Conservation (phyloP, 148 eudicot species). For the Rhododendron kiyosumense region DNA sequence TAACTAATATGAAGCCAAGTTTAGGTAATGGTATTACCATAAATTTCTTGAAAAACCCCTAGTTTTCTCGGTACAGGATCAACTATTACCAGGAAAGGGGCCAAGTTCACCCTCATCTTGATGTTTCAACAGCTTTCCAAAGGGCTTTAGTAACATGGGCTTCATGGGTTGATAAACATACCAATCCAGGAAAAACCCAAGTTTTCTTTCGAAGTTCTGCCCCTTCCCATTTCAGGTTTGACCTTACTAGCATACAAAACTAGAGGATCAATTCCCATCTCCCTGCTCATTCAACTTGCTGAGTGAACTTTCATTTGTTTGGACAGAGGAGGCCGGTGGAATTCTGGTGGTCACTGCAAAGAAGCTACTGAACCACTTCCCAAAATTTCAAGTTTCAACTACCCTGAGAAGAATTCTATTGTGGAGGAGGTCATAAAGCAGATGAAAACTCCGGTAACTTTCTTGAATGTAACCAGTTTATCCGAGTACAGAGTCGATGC, state of each 20-base stretch:
- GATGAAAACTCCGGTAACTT: constrained; percentile 70
- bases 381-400: constrained; percentile 20
- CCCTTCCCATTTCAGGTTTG: constrained; percentile 93
- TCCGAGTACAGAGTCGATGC: constrained; percentile 82
- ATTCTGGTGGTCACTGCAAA: constrained; percentile 85
- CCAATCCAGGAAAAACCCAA: constrained; percentile 55
- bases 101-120: constrained; percentile 65
- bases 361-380: constrained; percentile 59
- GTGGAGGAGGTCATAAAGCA: constrained; percentile 47
- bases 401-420: constrained; percentile 55
- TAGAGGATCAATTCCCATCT: neutral
- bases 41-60: neutral
- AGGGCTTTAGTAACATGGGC: constrained; percentile 81
- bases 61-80: constrained; percentile 37
- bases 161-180: constrained; percentile 67
- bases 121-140: constrained; percentile 58
- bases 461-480: constrained; percentile 55
- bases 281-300: neutral
- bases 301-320: constrained; percentile 13
- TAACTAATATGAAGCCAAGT: neutral
- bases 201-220: constrained; percentile 87
- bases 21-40: neutral
- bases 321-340: constrained; percentile 86
- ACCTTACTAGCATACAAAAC: neutral
- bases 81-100: constrained; percentile 89